Conservation (phyloP, 768 basidiomycete species). For the Hericium erinaceus region DNA sequence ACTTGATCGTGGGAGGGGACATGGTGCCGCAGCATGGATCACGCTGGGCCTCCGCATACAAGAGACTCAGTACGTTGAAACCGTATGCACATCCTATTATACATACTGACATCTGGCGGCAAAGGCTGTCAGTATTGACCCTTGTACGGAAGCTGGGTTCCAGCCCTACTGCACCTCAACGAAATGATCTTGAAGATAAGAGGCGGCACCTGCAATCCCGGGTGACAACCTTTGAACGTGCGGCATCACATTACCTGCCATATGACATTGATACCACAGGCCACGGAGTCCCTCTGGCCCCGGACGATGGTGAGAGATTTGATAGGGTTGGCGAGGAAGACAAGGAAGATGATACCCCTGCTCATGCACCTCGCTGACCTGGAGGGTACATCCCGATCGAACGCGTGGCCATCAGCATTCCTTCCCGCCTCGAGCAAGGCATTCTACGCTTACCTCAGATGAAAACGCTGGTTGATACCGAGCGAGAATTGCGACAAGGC, state of each 20-base stretch:
- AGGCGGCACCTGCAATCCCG: background rate
- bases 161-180: background rate
- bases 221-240: background rate
- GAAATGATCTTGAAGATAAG: background rate
- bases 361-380: background rate
- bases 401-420: background rate
- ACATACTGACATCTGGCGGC: no score
- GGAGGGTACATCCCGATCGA: background rate
- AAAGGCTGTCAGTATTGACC: background rate
- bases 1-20: background rate
- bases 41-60: background rate
- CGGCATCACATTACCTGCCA: background rate
- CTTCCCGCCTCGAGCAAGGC: background rate
- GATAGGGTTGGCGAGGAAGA: no score
- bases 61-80: background rate
- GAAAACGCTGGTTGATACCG: background rate
- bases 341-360: background rate
- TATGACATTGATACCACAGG: background rate
- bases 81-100: background rate
- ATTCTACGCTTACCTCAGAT: background rate
- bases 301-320: background rate
- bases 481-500: background rate
- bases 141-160: background rate
- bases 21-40: background rate
- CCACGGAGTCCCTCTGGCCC: background rate